These are phyloP conservation scores for Pholiota adiposa DNA, from an alignment of 1,284 basidiomycete genomes.

Conservation along the genomic window DNA sequence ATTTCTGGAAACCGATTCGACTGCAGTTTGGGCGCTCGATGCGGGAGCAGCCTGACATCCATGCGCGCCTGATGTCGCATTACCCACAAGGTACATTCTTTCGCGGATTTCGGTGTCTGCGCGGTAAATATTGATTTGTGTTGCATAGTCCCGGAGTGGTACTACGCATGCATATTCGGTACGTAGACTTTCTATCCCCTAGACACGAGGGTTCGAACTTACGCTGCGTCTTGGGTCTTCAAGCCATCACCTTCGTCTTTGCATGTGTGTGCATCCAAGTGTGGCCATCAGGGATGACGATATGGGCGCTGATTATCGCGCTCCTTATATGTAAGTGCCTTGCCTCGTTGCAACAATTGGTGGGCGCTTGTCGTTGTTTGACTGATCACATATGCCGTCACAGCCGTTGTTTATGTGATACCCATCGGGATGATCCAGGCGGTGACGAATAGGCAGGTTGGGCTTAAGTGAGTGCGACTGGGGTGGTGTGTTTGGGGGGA, in stretches of 20 bases:
- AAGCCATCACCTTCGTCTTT: slow-evolving; percentile 58
- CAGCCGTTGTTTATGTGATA: slow-evolving; percentile 50
- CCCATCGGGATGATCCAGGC: slow-evolving; percentile 72
- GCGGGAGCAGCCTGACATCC: slow-evolving; percentile 82
- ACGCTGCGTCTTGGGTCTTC: not conserved
- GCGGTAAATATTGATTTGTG: not conserved
- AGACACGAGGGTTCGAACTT: not conserved
- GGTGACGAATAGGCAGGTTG: slow-evolving; percentile 64
- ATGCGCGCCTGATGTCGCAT: slow-evolving; percentile 76
- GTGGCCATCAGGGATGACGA: slow-evolving; percentile 68
- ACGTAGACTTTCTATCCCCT: slow-evolving; percentile 9
- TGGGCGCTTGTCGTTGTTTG: not conserved
- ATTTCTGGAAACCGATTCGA: slow-evolving; percentile 78
- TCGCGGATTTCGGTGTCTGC: not conserved
- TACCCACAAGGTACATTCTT: slow-evolving; percentile 59
- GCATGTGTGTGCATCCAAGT: slow-evolving; percentile 72
- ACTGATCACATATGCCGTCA: slow-evolving; percentile 4
- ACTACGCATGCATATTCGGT: slow-evolving; percentile 50
- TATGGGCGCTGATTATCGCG: slow-evolving; percentile 61
- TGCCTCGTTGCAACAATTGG: not conserved
- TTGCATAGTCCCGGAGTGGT: slow-evolving; percentile 73
- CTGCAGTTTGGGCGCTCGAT: slow-evolving; percentile 59
- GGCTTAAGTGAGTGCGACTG: slow-evolving; percentile 55
- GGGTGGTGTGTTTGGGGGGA: not conserved
- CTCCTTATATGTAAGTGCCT: slow-evolving; percentile 45